Base-by-base conservation (phyloP, 768 basidiomycete species). In the Arthromyces matolae region DNA sequence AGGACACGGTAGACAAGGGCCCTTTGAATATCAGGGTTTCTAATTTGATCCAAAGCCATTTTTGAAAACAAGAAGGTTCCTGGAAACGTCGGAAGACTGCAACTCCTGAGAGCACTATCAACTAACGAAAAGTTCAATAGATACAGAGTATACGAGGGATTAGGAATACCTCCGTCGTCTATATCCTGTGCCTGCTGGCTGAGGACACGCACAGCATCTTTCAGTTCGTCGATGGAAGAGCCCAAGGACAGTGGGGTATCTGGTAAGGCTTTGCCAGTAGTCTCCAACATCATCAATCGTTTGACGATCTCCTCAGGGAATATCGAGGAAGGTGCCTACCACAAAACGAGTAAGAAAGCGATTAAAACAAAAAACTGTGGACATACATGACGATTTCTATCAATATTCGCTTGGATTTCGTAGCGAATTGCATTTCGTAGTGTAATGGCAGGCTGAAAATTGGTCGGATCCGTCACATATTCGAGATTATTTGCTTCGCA, bases 401-500 rank as follows among this genome's bases (percentile, higher is more conserved):
- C 41, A 9, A 42, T 34, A 35, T 39, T 59, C 36, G 47, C 42
- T 32, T 52, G 22, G 50, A 64, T 41, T 79, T 62, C 50, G 64
- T 79, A 70, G n/a, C 89, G 80, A 28, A 92, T 72, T 14, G 79
- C 77, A 64, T 93, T 93, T 14, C 90, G 76, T 28, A 81, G 63
- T 0, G 90, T 90, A 33, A 87, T 49, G 5, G 75, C 72, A 2
- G 89, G 86, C 54, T 90, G 83, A 47, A 83, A 81, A 59, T 93
- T 93, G 14, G 88, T 86, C 0, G 68, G 63, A 58, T 93, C 90
- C 16, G 69, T 66, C 33, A 84, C 72, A 62, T 84, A 93, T 48
- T 73, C 67, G 7, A 91, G 62, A 1, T 65, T 61, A 52, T 89
- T 70, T 9, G 67, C 78, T 36, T 82, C 74, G 54, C 89, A 92